phyloP scores from a whole-genome alignment of 495 filamentous ascomycete species.

The Aspergillus hancockii region DNA sequence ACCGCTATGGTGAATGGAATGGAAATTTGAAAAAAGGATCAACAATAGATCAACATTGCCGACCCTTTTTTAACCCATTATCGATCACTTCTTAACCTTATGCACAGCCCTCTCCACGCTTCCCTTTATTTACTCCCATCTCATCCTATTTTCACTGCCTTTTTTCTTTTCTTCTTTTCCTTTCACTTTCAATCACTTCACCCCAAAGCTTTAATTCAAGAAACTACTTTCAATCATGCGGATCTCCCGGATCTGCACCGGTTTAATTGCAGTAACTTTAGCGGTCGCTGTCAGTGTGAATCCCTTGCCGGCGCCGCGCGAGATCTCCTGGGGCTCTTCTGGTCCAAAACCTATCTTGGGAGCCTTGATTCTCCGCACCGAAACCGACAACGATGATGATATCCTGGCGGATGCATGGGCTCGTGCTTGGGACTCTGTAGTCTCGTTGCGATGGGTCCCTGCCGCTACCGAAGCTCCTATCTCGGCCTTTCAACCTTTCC shows the following conservation, averaged over 20 bases:
- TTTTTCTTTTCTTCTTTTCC: neutral
- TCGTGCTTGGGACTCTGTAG: slow-evolving; percentile 49
- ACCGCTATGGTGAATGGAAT: neutral
- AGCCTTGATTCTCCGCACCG: slow-evolving; percentile 25
- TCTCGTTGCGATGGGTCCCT: slow-evolving; percentile 52
- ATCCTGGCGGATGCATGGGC: slow-evolving; percentile 46
- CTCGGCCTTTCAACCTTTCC: slow-evolving; percentile 47
- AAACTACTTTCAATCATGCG: slow-evolving; percentile 27
- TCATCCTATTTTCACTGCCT: slow-evolving; percentile 1
- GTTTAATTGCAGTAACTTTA: slow-evolving; percentile 29
- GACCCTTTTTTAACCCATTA: neutral
- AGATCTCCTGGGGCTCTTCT: slow-evolving; percentile 54
- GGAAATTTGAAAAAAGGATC: neutral
- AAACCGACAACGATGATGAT: slow-evolving; percentile 24
- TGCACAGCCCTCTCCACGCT: neutral
- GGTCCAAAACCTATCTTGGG: slow-evolving; percentile 44
- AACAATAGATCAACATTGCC: neutral
- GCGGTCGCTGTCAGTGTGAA: slow-evolving; percentile 50
- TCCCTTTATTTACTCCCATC: neutral
- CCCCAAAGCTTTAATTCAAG: neutral
- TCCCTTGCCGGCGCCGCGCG: slow-evolving; percentile 54
- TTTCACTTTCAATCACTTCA: neutral
- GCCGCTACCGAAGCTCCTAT: slow-evolving; percentile 52
- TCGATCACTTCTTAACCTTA: neutral
- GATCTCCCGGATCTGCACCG: slow-evolving; percentile 29